Evolutionary conservation across 768 basidiomycete species (phyloP), one percentile per base, ranked within the genome.

Genomic region (Tylopilus intermedius): DNA sequence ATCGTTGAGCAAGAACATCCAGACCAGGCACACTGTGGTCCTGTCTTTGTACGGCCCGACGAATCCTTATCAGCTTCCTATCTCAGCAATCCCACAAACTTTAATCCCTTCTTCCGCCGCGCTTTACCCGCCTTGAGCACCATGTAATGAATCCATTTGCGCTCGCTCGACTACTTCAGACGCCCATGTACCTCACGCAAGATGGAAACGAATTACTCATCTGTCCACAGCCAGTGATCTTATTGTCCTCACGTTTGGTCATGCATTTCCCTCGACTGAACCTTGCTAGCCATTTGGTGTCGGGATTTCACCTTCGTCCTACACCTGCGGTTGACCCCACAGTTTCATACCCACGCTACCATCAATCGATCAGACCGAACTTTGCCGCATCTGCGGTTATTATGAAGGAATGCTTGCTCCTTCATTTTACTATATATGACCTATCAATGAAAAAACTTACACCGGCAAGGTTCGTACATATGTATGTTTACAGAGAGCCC

Each of bases 161-260:
- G 50, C 48, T 49, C 37, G 22, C 47, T 50, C 56, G 26, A 46
- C 39, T 44, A 50, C 45, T 47, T 33, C 40, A 62, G 53, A 44
- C 59, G 59, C 59, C 58, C 61, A 62, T 64, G 58, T 57, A 58
- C 55, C 54, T 61, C 58, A 47, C 35, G 13, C 13, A 43, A 56
- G 49, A 40, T 54, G 49, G 60, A n/a, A 58, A 65, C 67, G 35
- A 54, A 60, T 68, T 62, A 69, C 58, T 58, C 54, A 67, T 51
- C 45, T 33, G 11, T 44, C 46, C 58, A 42, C 42, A 57, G 38
- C 42, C 52, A 47, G 30, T 27, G 24, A 45, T 46, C 24, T 38
- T 49, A 51, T 54, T 58, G 47, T 54, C 37, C 57, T 55, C 45
- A 22, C 27, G 32, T 53, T 52, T 30, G 24, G 50, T 33, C 44